Percentiles rank a stretch among this genome's conserved stretches.
phyloP scores from a whole-genome alignment of 2,329 filamentous ascomycete genomes.

The Hymenoscyphus linearis region DNA sequence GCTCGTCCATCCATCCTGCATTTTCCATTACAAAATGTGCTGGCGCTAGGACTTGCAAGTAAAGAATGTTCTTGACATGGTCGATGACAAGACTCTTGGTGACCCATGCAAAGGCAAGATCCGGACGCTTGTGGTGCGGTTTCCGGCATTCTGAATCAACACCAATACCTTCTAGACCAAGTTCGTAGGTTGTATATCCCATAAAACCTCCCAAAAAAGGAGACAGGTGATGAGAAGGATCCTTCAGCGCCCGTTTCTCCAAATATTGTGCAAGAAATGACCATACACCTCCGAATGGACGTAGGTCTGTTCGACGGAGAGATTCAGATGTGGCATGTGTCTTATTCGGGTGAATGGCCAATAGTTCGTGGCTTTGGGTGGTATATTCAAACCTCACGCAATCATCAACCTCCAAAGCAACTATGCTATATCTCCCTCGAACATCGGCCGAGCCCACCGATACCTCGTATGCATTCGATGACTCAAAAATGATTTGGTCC shows the following conservation, averaged over 20 bases:
- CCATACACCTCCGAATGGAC: conserved; percentile 29
- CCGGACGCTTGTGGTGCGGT: conserved; percentile 37
- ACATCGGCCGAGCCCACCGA: conserved; percentile 42
- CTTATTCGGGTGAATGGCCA: conserved; percentile 7
- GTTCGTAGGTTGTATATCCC: conserved; percentile 64
- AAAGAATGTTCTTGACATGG: conserved; percentile 48
- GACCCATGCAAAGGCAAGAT: conserved; percentile 59
- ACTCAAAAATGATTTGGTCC: conserved; percentile 55
- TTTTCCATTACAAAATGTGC: conserved; percentile 28
- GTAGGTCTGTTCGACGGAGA: conserved; percentile 8
- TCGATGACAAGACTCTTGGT: conserved; percentile 61
- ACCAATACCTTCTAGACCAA: conserved; percentile 50
- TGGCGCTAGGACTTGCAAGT: conserved; percentile 51
- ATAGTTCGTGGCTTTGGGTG: conserved; percentile 38
- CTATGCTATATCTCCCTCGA: conserved; percentile 64
- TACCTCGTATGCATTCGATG: conserved; percentile 47
- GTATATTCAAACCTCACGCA: conserved; percentile 54
- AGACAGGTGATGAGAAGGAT: conserved; percentile 31
- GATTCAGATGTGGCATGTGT: not conserved
- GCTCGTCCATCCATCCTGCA: conserved; percentile 15
- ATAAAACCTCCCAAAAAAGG: conserved; percentile 68
- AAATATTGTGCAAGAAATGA: conserved; percentile 34
- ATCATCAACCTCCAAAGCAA: conserved; percentile 58
- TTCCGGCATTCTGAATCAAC: conserved; percentile 32
- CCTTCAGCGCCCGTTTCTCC: conserved; percentile 34